These are phyloP conservation scores for Trichosanthes cucumerina DNA, from an alignment of 306 rosid species.

Conservation along the genomic window DNA sequence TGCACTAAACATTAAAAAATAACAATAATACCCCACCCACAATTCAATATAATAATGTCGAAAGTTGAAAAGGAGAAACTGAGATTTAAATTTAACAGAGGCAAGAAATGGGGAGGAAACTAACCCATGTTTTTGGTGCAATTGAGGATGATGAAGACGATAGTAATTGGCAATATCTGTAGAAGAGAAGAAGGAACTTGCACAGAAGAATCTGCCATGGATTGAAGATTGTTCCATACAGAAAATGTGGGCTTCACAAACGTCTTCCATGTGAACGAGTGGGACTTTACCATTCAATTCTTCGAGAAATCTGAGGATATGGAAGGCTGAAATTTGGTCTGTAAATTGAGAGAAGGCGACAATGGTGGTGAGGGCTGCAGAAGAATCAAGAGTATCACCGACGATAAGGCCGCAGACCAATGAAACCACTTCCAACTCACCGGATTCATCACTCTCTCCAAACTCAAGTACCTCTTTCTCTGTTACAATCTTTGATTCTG, in stretches of 20 bases:
- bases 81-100: too few relatives aligned
- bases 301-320: constrained; percentile 11
- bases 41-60: too few relatives aligned
- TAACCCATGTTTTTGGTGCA: constrained; percentile 32
- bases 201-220: constrained; percentile 25
- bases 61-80: too few relatives aligned
- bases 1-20: too few relatives aligned
- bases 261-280: constrained; percentile 23
- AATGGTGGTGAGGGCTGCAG: background rate
- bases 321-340: background rate
- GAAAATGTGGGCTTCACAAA: constrained; percentile 33
- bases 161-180: constrained; percentile 30
- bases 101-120: constrained; percentile 2
- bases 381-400: constrained; percentile 7
- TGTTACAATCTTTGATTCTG: constrained; percentile 18
- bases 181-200: constrained; percentile 32
- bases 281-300: constrained; percentile 26
- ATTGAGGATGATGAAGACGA: constrained; percentile 19
- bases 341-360: constrained; percentile 12
- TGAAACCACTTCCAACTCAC: constrained; percentile 22
- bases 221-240: constrained; percentile 23
- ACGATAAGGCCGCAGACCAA: constrained; percentile 27
- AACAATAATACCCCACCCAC: too few relatives aligned
- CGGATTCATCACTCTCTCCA: constrained; percentile 1
- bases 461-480: constrained; percentile 22